Evolutionary conservation across 2,329 filamentous ascomycete species (phyloP).

Genomic region (Aspergillus flavus): DNA sequence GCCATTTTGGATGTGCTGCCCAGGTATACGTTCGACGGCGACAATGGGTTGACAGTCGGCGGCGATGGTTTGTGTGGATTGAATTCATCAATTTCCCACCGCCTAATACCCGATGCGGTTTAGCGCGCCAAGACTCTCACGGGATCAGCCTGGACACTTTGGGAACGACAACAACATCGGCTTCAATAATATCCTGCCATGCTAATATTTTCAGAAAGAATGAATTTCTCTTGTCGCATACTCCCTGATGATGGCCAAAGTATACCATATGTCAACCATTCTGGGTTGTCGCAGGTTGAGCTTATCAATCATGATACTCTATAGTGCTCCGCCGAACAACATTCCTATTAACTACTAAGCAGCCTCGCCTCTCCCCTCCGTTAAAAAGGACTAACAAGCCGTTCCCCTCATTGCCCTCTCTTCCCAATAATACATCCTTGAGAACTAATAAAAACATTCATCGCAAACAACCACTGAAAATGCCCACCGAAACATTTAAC

Average conservation of each 20-base stretch:
- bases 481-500: constrained; percentile 23
- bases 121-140: constrained; percentile 31
- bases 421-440: background rate
- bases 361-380: background rate
- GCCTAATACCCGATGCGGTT: constrained; percentile 23
- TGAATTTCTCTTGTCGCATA: background rate
- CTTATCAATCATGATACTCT: background rate
- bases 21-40: constrained; percentile 23
- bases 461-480: background rate
- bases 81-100: constrained; percentile 33
- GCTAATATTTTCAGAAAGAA: background rate
- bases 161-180: background rate
- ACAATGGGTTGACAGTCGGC: constrained; percentile 20
- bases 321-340: background rate
- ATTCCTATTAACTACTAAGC: background rate
- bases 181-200: background rate
- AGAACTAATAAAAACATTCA: background rate
- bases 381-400: background rate
- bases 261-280: background rate
- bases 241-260: background rate
- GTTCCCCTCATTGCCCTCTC: background rate
- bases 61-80: constrained; percentile 36
- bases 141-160: constrained; percentile 1
- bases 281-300: background rate
- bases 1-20: constrained; percentile 34